Base-by-base conservation (phyloP, 345 rosid species). In the Pseudoturritis turrita region DNA sequence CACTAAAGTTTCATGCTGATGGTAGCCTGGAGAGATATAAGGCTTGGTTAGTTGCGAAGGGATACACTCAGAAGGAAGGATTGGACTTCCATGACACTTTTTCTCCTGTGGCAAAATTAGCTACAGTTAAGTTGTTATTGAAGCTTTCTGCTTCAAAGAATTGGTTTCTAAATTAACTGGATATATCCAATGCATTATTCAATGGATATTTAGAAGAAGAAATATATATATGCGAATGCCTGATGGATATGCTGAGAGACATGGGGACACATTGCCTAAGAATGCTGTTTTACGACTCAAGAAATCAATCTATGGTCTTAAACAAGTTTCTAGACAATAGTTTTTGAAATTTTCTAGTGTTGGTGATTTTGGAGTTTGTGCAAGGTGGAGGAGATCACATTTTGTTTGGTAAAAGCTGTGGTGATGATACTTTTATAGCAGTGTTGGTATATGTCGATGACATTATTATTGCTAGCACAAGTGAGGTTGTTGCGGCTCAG, bases 371-470 rank as follows among this genome's bases (percentile, higher is more conserved):
- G 31, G 31, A 4, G 1, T 28, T 28, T 4, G 6, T 5, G 5
- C 31, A 28, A 4, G 31, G 31, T 6, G 1, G 6, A 3, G 31
- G 31, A 0, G 31, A 28, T 28, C 31, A 28, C 6, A 28, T 6
- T 0, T 4, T 28, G 6, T 28, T 28, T 1, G 5, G 4, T 28
- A 0, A 6, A 0, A 4, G 0, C 0, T 28, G 31, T 28, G n/a
- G n/a, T n/a, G n/a, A 4, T 3, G 6, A 4, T 28, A 4, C 31
- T 4, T 28, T 28, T 28, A 5, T 28, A 4, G 31, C 31, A 3
- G 31, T 28, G 1, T 28, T 28, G 6, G 31, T 28, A 0, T 28
- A 28, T 28, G 31, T 28, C 5, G 31, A 28, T 28, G 31, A 28
- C 5, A 28, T 28, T 3, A 6, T 28, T 4, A 28, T 28, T 28